Evolutionary conservation across 768 basidiomycete species (phyloP).

Genomic region (Cantharellus anzutake): DNA sequence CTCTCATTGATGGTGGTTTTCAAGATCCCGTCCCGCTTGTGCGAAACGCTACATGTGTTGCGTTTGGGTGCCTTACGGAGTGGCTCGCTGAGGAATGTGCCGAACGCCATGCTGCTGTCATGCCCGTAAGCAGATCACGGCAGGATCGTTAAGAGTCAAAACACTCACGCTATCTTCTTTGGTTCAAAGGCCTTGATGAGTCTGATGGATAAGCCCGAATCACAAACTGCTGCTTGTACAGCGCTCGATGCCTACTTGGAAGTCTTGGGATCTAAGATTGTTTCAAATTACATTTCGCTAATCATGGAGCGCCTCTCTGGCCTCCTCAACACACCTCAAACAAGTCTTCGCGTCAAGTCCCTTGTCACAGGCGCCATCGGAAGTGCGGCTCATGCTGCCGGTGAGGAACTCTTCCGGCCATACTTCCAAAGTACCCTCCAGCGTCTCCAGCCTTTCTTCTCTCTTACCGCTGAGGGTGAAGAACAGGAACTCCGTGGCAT

Average conservation of each 20-base stretch:
- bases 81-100: conserved; percentile 92
- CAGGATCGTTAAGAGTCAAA: neutral
- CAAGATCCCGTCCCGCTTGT: conserved; percentile 69
- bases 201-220: conserved; percentile 67
- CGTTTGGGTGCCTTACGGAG: conserved; percentile 90
- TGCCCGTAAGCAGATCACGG: conserved; percentile 42
- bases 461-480: conserved; percentile 71
- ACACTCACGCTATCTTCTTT: neutral
- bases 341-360: conserved; percentile 72
- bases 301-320: conserved; percentile 89
- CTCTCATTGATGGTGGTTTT: conserved; percentile 76
- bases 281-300: conserved; percentile 75
- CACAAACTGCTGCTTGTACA: conserved; percentile 87
- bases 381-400: conserved; percentile 91
- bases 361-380: conserved; percentile 97
- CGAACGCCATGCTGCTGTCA: conserved; percentile 54
- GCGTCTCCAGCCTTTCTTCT: conserved; percentile 74
- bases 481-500: conserved; percentile 90
- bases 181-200: conserved; percentile 59
- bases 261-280: conserved; percentile 68
- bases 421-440: conserved; percentile 90
- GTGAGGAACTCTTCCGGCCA: conserved; percentile 59
- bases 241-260: conserved; percentile 93
- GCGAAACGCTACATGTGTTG: conserved; percentile 88
- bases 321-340: conserved; percentile 49